Base-by-base conservation (phyloP, 2,329 filamentous ascomycete genomes). In the Daldinia sp. region DNA sequence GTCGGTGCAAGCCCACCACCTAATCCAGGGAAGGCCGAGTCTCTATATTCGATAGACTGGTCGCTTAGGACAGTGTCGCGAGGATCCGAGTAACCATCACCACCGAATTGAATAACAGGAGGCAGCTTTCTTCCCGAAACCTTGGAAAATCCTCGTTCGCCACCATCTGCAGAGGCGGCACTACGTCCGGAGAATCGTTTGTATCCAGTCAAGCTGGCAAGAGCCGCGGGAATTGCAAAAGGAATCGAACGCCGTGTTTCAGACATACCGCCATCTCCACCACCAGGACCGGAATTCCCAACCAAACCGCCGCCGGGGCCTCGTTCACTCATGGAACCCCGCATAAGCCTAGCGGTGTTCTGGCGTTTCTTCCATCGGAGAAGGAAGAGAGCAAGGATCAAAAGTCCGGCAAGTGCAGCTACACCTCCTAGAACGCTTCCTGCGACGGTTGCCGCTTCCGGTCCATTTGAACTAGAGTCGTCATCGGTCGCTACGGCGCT, bases 61-160 rank as follows among this genome's bases (percentile, higher is more conserved):
- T 78, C 80, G 68, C 83, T 87, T 69, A 82, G 75, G 48, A 79
- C 73, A 50, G 74, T 79, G 39, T 71, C 74, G 57, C 74, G 78
- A 69, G 71, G 78, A 70, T 86, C 85, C 17, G 81, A 81, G 74
- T 87, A 90, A 1, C 87, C 87, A 71, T 90, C 87, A 4, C 87
- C 87, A 11, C 87, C 87, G 47, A 80, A 80, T 61, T 86, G 81
- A 34, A 90, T 76, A 8, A 90, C 87, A 1, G 88, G 87, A 3
- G 85, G 84, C 58, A 90, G 74, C 70, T 90, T 90, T 70, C 83
- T 83, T 63, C 88, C 88, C 4, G 87, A 88, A 1, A 90, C 83
- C 27, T 87, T 84, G 64, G 88, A 85, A 73, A 90, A 90, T 0
- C 87, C 85, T 63, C 80, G 79, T 71, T 90, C 86, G 25, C 78